Evolutionary conservation across 2,329 filamentous ascomycete species (phyloP).

Genomic region (Nothopassalora personata): DNA sequence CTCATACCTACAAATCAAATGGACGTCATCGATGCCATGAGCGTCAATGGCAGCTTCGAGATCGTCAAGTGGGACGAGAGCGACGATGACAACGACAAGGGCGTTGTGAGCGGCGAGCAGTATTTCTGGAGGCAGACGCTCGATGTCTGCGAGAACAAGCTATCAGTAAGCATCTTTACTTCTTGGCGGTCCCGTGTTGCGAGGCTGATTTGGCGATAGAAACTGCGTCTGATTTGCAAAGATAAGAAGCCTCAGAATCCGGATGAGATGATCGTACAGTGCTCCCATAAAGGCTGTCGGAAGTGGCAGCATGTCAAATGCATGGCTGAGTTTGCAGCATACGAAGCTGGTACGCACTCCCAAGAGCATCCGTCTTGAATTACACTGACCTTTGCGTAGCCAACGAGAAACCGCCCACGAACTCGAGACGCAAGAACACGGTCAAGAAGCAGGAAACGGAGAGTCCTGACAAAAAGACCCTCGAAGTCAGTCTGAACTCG

Average conservation of each 20-base stretch:
- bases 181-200: not conserved
- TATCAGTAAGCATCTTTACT: constrained; percentile 31
- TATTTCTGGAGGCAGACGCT: constrained; percentile 44
- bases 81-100: constrained; percentile 54
- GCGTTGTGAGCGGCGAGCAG: constrained; percentile 29
- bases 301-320: constrained; percentile 43
- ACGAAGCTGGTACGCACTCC: constrained; percentile 11
- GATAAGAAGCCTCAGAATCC: constrained; percentile 40
- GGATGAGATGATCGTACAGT: constrained; percentile 39
- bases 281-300: constrained; percentile 33
- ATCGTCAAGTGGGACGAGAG: constrained; percentile 66
- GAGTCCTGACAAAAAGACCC: constrained; percentile 16
- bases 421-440: not conserved
- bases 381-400: constrained; percentile 11
- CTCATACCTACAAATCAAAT: constrained; percentile 70
- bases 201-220: constrained; percentile 16
- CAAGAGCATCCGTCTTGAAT: not conserved
- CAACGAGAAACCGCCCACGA: constrained; percentile 4
- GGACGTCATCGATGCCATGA: constrained; percentile 69
- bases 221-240: constrained; percentile 37
- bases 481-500: constrained; percentile 5
- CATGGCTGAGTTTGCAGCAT: constrained; percentile 28
- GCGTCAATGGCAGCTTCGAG: constrained; percentile 57
- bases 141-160: constrained; percentile 30
- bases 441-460: constrained; percentile 8